phyloP scores from a whole-genome alignment of 108 stramenopile genomes.

The Pseudonitzschia multistriata region DNA sequence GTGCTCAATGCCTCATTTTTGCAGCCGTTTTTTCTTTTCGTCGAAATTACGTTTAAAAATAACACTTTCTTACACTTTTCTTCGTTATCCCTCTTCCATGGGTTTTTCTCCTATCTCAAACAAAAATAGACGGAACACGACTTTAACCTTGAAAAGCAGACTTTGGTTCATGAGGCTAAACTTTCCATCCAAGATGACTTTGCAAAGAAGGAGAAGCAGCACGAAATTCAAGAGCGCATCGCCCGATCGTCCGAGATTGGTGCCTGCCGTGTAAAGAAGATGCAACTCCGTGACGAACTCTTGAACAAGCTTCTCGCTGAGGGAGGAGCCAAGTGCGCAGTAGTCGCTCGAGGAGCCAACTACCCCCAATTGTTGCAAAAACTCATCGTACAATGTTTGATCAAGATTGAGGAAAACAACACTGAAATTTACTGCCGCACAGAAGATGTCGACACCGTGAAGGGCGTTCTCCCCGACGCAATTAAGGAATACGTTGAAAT shows the following conservation, averaged over 20 bases:
- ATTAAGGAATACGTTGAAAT: constrained; percentile 89
- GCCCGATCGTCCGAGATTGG: constrained; percentile 92
- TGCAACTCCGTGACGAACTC: constrained; percentile 93
- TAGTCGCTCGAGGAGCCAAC: constrained; percentile 79
- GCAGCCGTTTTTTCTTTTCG: neutral
- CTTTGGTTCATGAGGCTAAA: constrained; percentile 98
- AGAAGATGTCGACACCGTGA: constrained; percentile 82
- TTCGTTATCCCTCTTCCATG: neutral
- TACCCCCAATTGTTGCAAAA: constrained; percentile 94
- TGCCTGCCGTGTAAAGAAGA: constrained; percentile 96
- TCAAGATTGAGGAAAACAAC: constrained; percentile 98
- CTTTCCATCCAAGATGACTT: constrained; percentile 95
- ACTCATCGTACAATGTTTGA: constrained; percentile 96
- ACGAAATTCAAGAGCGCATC: constrained; percentile 92
- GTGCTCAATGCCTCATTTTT: neutral
- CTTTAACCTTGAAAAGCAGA: constrained; percentile 99
- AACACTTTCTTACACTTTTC: neutral
- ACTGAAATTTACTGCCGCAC: constrained; percentile 85
- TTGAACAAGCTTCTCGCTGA: constrained; percentile 74
- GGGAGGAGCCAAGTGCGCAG: constrained; percentile 77
- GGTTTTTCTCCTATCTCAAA: neutral
- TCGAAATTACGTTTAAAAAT: neutral
- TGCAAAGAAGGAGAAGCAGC: constrained; percentile 96
- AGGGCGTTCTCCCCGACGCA: constrained; percentile 77
- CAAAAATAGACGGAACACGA: constrained; percentile 84